These are phyloP conservation scores for Globisporangium alternatum DNA, from an alignment of 352 stramenopile genomes.

Conservation along the genomic window DNA sequence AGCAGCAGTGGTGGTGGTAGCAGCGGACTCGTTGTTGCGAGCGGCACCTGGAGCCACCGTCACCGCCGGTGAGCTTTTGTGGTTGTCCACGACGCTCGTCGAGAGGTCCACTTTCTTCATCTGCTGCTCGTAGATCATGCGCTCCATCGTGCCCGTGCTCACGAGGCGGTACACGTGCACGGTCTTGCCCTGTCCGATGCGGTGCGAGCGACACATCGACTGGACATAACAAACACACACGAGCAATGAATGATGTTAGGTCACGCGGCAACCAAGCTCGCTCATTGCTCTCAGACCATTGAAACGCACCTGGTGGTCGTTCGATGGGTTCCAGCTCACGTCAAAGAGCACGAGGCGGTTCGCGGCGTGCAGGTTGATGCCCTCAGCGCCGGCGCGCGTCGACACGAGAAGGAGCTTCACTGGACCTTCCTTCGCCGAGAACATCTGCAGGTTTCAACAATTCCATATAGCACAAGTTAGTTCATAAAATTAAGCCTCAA, in stretches of 20 bases:
- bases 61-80: slow-evolving; percentile 11
- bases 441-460: slow-evolving; percentile 32
- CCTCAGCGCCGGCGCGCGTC: slow-evolving; percentile 78
- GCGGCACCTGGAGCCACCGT: not conserved
- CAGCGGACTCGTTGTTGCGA: not conserved
- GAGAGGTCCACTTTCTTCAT: slow-evolving; percentile 85
- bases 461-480: not conserved
- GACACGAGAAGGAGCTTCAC: slow-evolving; percentile 80
- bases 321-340: slow-evolving; percentile 90
- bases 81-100: slow-evolving; percentile 69
- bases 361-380: slow-evolving; percentile 87
- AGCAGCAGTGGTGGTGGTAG: not conserved
- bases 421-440: slow-evolving; percentile 46
- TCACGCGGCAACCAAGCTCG: not conserved
- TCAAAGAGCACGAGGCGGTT: slow-evolving; percentile 91
- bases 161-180: slow-evolving; percentile 93
- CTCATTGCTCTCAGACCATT: not conserved
- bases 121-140: slow-evolving; percentile 91
- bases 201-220: slow-evolving; percentile 91
- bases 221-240: slow-evolving; percentile 23
- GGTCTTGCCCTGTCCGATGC: slow-evolving; percentile 86
- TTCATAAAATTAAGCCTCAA: not conserved
- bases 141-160: slow-evolving; percentile 90
- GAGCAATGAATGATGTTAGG: slow-evolving; percentile 9
- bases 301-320: slow-evolving; percentile 75